Evolutionary conservation across 73 alveolate genomes (phyloP).

Genomic region (Blepharisma stoltei): DNA sequence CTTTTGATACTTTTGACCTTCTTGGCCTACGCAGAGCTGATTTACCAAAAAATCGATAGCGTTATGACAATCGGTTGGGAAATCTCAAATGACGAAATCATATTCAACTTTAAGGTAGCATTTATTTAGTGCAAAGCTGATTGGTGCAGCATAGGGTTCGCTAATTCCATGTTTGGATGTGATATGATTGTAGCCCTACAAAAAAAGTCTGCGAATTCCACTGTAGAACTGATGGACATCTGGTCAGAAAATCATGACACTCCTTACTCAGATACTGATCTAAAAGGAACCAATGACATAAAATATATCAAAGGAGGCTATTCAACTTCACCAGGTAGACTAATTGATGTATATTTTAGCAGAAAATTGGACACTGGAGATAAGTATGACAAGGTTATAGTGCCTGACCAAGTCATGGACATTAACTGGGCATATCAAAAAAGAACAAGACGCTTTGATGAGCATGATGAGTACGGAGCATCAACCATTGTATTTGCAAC

Average conservation of each 20-base stretch:
- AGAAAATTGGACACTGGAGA: constrained; percentile 8
- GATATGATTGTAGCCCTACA: constrained; percentile 14
- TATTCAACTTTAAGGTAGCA: background rate
- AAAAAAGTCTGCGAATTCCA: background rate
- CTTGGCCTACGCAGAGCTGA: too few species aligned
- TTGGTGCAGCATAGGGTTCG: background rate
- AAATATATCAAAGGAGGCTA: too few species aligned
- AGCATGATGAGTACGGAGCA: too few species aligned
- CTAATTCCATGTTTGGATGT: background rate
- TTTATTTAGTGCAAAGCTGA: background rate
- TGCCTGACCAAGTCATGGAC: background rate
- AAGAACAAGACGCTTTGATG: too few species aligned
- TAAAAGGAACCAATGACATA: too few species aligned
- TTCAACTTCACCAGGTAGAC: background rate
- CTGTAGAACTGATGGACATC: background rate
- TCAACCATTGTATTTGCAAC: too few species aligned
- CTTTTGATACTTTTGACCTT: too few species aligned
- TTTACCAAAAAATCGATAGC: background rate
- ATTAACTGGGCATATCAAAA: constrained; percentile 12
- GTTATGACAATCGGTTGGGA: constrained; percentile 26
- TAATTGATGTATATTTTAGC: background rate
- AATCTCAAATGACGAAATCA: background rate
- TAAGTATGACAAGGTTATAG: background rate
- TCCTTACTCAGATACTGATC: constrained; percentile 5
- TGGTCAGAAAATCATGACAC: constrained; percentile 21